Percentiles rank a stretch among this genome's conserved stretches.
Conservation (phyloP, 2,329 filamentous ascomycete genomes). For the Corynespora cassiicola region DNA sequence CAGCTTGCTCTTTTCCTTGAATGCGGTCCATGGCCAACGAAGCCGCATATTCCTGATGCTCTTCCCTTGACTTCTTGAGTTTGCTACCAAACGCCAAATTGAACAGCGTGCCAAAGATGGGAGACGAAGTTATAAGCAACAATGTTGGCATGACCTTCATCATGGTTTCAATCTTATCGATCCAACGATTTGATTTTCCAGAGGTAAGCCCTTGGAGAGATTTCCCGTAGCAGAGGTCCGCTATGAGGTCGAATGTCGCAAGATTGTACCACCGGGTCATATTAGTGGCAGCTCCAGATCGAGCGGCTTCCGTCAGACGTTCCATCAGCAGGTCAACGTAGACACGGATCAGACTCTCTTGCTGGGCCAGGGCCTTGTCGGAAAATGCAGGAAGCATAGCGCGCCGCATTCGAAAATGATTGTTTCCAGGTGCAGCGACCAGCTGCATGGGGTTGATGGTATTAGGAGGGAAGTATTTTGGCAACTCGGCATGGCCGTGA, state of each 20-base stretch:
- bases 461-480: conserved; percentile 4
- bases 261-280: conserved; percentile 26
- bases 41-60: conserved; percentile 12
- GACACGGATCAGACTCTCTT: conserved; percentile 16
- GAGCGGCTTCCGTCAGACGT: background rate
- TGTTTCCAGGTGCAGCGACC: conserved; percentile 20
- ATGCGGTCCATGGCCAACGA: conserved; percentile 12
- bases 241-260: conserved; percentile 30
- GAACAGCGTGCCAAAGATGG: conserved; percentile 8
- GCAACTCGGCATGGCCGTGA: conserved; percentile 20
- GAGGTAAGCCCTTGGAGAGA: conserved; percentile 26
- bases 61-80: conserved; percentile 12
- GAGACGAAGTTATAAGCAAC: conserved; percentile 12
- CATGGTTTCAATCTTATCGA: conserved; percentile 14
- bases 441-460: conserved; percentile 7
- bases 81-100: conserved; percentile 9
- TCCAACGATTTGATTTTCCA: conserved; percentile 15
- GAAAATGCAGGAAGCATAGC: conserved; percentile 42
- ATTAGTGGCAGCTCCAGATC: conserved; percentile 5
- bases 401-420: conserved; percentile 30
- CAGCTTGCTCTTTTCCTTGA: conserved; percentile 10
- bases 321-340: conserved; percentile 17
- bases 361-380: conserved; percentile 16
- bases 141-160: conserved; percentile 11
- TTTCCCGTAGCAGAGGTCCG: conserved; percentile 28